Conservation (phyloP, 1,284 basidiomycete genomes). For the Austroboletus novae-zelandiae region DNA sequence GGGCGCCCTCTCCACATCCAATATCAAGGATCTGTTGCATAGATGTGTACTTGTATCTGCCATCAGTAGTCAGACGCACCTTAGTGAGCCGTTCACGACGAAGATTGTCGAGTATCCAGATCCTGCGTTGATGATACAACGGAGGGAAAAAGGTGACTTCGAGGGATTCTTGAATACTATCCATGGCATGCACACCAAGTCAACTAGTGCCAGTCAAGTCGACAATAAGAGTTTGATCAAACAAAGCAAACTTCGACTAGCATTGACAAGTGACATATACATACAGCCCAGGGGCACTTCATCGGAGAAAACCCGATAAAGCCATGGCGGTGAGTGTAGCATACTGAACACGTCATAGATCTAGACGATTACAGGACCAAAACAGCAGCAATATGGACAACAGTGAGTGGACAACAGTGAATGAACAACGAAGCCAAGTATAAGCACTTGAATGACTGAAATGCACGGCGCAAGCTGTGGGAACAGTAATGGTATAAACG, state of each 20-base stretch:
- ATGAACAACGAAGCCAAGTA: slow-evolving; percentile 8
- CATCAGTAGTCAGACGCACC: slow-evolving; percentile 39
- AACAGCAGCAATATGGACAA: slow-evolving; percentile 14
- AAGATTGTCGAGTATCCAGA: slow-evolving; percentile 68
- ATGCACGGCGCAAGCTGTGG: neutral
- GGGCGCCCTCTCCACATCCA: slow-evolving; percentile 76
- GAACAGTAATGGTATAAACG: slow-evolving; percentile 3
- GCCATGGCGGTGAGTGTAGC: slow-evolving; percentile 5
- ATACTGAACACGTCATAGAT: neutral
- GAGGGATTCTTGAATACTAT: slow-evolving; percentile 34
- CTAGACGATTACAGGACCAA: slow-evolving; percentile 15
- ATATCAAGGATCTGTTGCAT: slow-evolving; percentile 65
- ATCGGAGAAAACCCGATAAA: slow-evolving; percentile 26
- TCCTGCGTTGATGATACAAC: slow-evolving; percentile 64
- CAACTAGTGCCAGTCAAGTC: no score
- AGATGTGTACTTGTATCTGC: neutral
- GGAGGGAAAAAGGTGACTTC: slow-evolving; percentile 74
- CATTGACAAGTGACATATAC: slow-evolving; percentile 5
- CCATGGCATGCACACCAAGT: slow-evolving; percentile 20
- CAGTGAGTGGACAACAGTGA: neutral
- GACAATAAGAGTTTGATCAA: neutral
- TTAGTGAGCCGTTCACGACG: slow-evolving; percentile 55
- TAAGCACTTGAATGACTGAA: slow-evolving; percentile 2
- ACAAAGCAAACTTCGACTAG: neutral
- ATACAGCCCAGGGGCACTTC: slow-evolving; percentile 12